A percentile compares a stretch with the other conserved stretches of the same genome.
phyloP scores from a whole-genome alignment of 352 stramenopile species.

The Aphanomyces invadans region DNA sequence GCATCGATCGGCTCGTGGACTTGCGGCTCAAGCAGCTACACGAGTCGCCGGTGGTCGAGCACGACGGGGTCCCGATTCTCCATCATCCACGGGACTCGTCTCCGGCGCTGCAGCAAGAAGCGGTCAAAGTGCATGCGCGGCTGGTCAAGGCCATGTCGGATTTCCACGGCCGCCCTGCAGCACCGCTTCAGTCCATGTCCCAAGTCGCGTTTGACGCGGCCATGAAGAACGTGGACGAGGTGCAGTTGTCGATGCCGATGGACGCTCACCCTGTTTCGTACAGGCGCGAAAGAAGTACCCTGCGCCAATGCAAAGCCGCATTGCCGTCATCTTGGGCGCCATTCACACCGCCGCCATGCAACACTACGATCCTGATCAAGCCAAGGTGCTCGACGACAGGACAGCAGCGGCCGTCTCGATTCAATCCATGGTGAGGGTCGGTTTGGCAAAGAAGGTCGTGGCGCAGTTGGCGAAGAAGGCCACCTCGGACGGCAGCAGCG shows the following conservation, averaged over 20 bases:
- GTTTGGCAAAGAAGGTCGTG: slow-evolving; percentile 41
- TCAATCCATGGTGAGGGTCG: slow-evolving; percentile 37
- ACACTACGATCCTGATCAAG: slow-evolving; percentile 36
- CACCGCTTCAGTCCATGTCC: not conserved
- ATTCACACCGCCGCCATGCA: slow-evolving; percentile 31
- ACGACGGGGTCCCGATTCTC: not conserved
- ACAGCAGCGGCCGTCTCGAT: slow-evolving; percentile 36
- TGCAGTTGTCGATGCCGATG: not conserved
- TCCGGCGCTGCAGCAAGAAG: not conserved
- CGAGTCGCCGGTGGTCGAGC: not conserved
- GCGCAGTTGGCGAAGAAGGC: not conserved
- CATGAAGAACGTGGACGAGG: slow-evolving; percentile 13
- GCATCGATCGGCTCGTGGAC: slow-evolving; percentile 49
- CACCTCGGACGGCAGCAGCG: too few relatives aligned
- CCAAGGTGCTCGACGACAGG: slow-evolving; percentile 26
- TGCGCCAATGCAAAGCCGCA: slow-evolving; percentile 31
- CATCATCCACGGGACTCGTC: not conserved
- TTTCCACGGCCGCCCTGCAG: not conserved
- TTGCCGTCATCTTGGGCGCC: slow-evolving; percentile 35
- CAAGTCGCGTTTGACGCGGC: slow-evolving; percentile 10
- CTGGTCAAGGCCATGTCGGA: not conserved
- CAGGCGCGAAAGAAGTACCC: slow-evolving; percentile 31
- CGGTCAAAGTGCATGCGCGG: not conserved
- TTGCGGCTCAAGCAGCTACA: slow-evolving; percentile 33
- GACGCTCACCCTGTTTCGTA: not conserved